Base-by-base conservation (phyloP, 331 rosid genomes). In the Rosa hybrid region DNA sequence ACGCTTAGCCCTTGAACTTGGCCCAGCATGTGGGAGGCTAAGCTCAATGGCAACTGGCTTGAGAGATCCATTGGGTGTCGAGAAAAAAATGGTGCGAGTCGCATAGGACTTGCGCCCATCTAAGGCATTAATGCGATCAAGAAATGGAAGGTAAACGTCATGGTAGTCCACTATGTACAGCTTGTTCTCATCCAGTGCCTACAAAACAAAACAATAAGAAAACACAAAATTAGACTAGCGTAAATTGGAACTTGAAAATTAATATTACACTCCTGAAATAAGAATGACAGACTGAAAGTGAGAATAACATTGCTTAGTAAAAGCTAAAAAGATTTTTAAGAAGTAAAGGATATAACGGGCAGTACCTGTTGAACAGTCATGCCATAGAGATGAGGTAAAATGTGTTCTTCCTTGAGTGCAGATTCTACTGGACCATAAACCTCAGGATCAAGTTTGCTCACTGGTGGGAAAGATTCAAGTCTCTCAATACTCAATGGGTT, bases 21-120 rank as follows among this genome's bases (percentile, higher is more conserved):
- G 96, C 49, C 92, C 89, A 0, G 87, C 80, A 16, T 83, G 81
- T 10, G 99, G 97, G 21, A 91, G 89, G 87, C 94, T 90, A 71
- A 95, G 99, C 88, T 95, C 99, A 12, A 95, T 95, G 46, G 98
- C 97, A 57, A 95, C 71, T 18, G 99, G 98, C 79, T 84, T 95
- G 21, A 95, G 96, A 69, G 98, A 86, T 17, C 91, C 96, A 14
- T 67, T 77, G 12, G 94, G 81, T 39, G 98, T 90, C 86, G 87
- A 78, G 89, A 82, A 93, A 57, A 83, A 90, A 2, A 95, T 41
- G 75, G 98, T 89, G 4, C 99, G 91, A 20, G 99, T 95, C 34
- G 97, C 98, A 79, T 95, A 95, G 14, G 98, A 76, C 83, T 93
- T 95, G 73, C 99, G 86, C 41, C 98, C 99, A 78, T 95, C 99